These are phyloP conservation scores for Basidiobolus meristosporus DNA, from an alignment of 371 early-diverging fungal genomes.

Conservation along the genomic window DNA sequence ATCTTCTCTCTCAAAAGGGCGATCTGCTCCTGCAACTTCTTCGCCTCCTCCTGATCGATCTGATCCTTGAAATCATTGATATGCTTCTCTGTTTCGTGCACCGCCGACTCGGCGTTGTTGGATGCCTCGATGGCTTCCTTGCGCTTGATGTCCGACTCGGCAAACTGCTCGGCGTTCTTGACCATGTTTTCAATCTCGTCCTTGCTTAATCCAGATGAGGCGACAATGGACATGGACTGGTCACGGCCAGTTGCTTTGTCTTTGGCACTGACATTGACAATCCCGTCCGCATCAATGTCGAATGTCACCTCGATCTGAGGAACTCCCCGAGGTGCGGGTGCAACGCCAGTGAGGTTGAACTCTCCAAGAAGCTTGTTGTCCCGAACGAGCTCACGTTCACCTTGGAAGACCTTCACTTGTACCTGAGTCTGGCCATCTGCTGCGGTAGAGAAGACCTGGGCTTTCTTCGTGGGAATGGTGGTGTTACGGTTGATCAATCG, in stretches of 20 bases:
- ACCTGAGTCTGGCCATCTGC: slow-evolving; percentile 98
- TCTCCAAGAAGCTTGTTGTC: slow-evolving; percentile 98
- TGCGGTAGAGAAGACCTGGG: slow-evolving; percentile 98
- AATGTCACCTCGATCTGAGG: slow-evolving; percentile 93
- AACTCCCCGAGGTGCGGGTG: slow-evolving; percentile 82
- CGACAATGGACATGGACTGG: slow-evolving; percentile 92
- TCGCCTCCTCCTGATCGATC: slow-evolving; percentile 58
- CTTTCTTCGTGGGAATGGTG: slow-evolving; percentile 97
- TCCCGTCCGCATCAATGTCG: slow-evolving; percentile 98
- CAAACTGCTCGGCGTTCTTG: slow-evolving; percentile 73
- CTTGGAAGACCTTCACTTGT: slow-evolving; percentile 96
- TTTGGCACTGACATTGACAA: slow-evolving; percentile 94
- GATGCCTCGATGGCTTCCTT: slow-evolving; percentile 84
- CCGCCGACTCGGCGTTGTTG: slow-evolving; percentile 82
- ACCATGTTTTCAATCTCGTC: slow-evolving; percentile 96
- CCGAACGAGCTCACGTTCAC: slow-evolving; percentile 91
- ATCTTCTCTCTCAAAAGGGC: slow-evolving; percentile 45
- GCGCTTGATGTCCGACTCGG: slow-evolving; percentile 80
- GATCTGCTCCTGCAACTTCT: slow-evolving; percentile 69
- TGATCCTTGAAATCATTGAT: slow-evolving; percentile 88
- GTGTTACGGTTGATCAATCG: slow-evolving; percentile 96
- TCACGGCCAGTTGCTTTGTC: slow-evolving; percentile 92
- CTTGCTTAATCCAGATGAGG: slow-evolving; percentile 89
- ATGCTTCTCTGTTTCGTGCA: slow-evolving; percentile 83
- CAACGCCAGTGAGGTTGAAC: slow-evolving; percentile 80